Conservation (phyloP, 2,329 filamentous ascomycete genomes). For the Epichloe gansuensis region DNA sequence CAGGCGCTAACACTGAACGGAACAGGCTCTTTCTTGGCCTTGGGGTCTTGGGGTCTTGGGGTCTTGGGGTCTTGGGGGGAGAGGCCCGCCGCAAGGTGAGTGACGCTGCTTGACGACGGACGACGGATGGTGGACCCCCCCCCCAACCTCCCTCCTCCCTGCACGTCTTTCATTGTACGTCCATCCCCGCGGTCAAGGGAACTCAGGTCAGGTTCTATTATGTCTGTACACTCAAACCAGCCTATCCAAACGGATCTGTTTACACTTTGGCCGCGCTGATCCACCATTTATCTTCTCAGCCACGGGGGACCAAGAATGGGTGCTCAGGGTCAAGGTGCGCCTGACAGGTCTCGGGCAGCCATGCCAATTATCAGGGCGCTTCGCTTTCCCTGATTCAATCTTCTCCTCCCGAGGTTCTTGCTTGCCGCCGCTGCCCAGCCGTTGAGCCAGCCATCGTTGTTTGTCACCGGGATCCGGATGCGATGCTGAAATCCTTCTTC, state of each 20-base stretch:
- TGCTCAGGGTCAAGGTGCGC: slow-evolving; percentile 1
- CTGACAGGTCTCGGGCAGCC: slow-evolving; percentile 4
- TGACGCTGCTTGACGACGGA: not conserved
- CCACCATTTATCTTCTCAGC: not conserved
- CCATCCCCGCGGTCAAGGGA: not conserved
- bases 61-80: too few species aligned
- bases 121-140: not conserved
- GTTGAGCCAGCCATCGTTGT: too few species aligned
- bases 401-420: not conserved
- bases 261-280: not conserved
- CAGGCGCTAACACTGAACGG: not conserved
- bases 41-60: too few species aligned
- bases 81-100: too few species aligned
- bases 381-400: not conserved
- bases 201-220: not conserved
- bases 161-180: slow-evolving; percentile 3
- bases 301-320: not conserved
- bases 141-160: not conserved
- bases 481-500: too few species aligned
- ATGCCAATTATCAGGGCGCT: not conserved
- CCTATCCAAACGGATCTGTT: not conserved
- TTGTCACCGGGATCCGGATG: too few species aligned
- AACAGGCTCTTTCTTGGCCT: too few species aligned
- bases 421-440: not conserved
- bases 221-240: not conserved